These are phyloP conservation scores for Pascua sp. DNA, from an alignment of 1,284 basidiomycete genomes.

Conservation along the genomic window DNA sequence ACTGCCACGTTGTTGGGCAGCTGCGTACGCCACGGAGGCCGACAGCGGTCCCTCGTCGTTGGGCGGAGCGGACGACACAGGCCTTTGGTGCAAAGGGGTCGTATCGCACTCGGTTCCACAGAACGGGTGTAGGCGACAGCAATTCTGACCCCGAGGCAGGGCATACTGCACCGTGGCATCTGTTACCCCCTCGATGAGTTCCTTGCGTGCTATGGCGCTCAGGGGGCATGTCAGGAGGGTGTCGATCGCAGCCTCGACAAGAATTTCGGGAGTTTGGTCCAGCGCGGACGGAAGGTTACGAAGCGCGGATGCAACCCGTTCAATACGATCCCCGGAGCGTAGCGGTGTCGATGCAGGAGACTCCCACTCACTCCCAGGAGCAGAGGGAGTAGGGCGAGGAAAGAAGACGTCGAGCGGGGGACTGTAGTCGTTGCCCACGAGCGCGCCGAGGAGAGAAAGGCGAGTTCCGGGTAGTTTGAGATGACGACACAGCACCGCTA, in stretches of 20 bases:
- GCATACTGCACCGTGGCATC: constrained; percentile 47
- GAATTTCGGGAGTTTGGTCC: constrained; percentile 22
- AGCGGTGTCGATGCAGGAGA: too few species aligned
- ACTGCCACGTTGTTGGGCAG: constrained; percentile 26
- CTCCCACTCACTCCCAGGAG: too few species aligned
- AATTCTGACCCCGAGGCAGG: constrained; percentile 28
- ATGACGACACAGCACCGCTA: constrained; percentile 61
- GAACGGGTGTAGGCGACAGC: constrained; percentile 41
- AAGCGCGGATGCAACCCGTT: constrained; percentile 44
- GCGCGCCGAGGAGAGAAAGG: constrained; percentile 75
- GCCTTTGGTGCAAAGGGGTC: too few species aligned
- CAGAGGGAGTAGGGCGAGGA: constrained; percentile 19
- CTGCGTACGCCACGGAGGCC: constrained; percentile 31
- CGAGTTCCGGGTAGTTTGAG: constrained; percentile 66
- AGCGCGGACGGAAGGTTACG: too few species aligned
- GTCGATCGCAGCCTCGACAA: constrained; percentile 37
- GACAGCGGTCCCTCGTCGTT: too few species aligned
- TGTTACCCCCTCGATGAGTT: constrained; percentile 39
- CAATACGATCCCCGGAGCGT: constrained; percentile 41
- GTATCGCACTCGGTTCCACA: too few species aligned
- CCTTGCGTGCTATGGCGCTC: too few species aligned
- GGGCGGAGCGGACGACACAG: constrained; percentile 22
- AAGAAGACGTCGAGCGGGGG: constrained; percentile 46
- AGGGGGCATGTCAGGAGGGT: too few species aligned
- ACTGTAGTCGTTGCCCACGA: constrained; percentile 82